Conservation (phyloP, 352 stramenopile genomes). For the Elongisporangium prolatum region DNA sequence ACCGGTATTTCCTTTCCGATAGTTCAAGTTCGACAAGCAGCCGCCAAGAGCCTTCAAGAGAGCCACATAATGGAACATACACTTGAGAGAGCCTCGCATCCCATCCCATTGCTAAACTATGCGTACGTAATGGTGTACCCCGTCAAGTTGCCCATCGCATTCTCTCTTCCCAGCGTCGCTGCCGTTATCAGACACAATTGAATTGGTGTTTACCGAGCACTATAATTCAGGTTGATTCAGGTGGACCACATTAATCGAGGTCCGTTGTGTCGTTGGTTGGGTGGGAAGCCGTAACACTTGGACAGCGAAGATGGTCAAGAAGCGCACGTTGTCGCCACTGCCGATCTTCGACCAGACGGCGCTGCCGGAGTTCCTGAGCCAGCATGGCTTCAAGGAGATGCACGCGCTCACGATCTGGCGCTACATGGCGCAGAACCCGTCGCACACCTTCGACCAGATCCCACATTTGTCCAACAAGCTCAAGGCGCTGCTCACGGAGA, state of each 20-base stretch:
- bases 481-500: conserved; percentile 41
- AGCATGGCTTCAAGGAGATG: conserved; percentile 69
- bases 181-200: neutral
- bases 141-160: neutral
- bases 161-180: neutral
- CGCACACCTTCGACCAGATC: conserved; percentile 53
- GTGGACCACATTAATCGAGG: neutral
- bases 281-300: neutral
- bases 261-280: neutral
- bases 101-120: neutral
- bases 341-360: conserved; percentile 68
- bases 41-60: neutral
- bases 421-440: conserved; percentile 55
- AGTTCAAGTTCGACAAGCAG: neutral
- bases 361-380: conserved; percentile 55
- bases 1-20: neutral
- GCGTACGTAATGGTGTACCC: neutral
- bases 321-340: conserved; percentile 68
- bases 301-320: conserved; percentile 66
- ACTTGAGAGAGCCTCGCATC: neutral
- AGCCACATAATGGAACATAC: neutral
- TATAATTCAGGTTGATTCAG: neutral
- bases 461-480: conserved; percentile 53
- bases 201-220: neutral
- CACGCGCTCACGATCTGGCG: conserved; percentile 78